phyloP scores from a whole-genome alignment of 495 filamentous ascomycete genomes.

The Usnea hakonensis region DNA sequence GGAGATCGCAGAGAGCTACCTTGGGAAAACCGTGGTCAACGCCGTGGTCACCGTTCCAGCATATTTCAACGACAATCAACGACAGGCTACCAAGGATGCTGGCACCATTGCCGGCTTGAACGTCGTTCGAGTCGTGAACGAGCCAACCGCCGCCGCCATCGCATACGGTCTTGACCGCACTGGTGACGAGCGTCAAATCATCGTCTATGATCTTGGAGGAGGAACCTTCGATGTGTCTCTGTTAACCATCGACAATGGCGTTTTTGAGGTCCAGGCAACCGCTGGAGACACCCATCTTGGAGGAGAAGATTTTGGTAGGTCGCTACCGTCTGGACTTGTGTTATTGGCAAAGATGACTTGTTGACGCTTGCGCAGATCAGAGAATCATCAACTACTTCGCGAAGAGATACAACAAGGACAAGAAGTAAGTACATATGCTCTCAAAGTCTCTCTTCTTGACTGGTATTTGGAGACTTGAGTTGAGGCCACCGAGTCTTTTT shows the following conservation, averaged over 20 bases:
- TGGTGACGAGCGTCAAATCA: constrained; percentile 79
- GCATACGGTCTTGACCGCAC: constrained; percentile 77
- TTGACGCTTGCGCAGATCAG: constrained; percentile 52
- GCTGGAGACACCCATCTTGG: constrained; percentile 99
- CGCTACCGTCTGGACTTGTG: background rate
- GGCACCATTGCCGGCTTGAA: constrained; percentile 92
- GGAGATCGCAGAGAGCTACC: constrained; percentile 87
- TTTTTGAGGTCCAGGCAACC: constrained; percentile 96
- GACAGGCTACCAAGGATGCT: constrained; percentile 96
- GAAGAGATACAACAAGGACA: constrained; percentile 96
- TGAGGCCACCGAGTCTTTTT: background rate
- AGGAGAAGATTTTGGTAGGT: constrained; percentile 79
- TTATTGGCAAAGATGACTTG: background rate
- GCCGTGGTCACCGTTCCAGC: constrained; percentile 96
- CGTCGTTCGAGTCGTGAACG: constrained; percentile 95
- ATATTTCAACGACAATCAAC: constrained; percentile 99
- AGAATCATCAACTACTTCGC: constrained; percentile 94
- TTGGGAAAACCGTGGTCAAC: constrained; percentile 92
- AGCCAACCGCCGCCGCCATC: constrained; percentile 68
- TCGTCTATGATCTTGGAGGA: constrained; percentile 98
- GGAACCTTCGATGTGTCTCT: constrained; percentile 99
- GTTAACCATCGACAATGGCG: constrained; percentile 90
- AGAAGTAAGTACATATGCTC: constrained; percentile 83
- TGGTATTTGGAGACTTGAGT: background rate
- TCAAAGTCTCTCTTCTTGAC: background rate